phyloP scores from a whole-genome alignment of 495 filamentous ascomycete species.

The Annulohypoxylon stygium region DNA sequence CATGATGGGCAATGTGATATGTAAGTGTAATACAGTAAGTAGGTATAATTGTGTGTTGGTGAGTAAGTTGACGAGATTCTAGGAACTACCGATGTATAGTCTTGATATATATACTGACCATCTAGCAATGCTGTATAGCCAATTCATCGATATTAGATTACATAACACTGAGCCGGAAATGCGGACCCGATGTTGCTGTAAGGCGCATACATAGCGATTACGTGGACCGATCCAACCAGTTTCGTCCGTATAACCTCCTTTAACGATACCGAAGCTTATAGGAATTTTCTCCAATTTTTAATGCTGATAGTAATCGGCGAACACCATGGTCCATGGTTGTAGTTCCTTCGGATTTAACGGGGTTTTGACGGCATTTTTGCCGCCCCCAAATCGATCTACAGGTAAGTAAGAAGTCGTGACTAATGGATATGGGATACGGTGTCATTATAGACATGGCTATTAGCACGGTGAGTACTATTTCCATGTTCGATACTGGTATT shows the following conservation, averaged over 20 bases:
- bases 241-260: not conserved
- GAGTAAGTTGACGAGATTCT: not conserved
- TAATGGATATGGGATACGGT: not conserved
- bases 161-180: not conserved
- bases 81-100: not conserved
- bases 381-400: not conserved
- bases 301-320: not conserved
- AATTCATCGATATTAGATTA: not conserved
- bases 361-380: not conserved
- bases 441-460: not conserved
- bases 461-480: not conserved
- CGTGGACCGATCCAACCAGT: not conserved
- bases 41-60: not conserved
- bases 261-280: not conserved
- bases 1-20: constrained; percentile 2
- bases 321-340: not conserved
- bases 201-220: not conserved
- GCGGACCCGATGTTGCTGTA: not conserved
- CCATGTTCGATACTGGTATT: not conserved
- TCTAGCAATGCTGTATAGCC: not conserved
- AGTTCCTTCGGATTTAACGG: not conserved
- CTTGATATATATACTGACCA: constrained; percentile 15
- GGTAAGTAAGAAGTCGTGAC: not conserved
- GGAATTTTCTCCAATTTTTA: not conserved
- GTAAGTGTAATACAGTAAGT: not conserved